Base-by-base conservation (phyloP, 441 rosid species). In the Euphorbia corollata region DNA sequence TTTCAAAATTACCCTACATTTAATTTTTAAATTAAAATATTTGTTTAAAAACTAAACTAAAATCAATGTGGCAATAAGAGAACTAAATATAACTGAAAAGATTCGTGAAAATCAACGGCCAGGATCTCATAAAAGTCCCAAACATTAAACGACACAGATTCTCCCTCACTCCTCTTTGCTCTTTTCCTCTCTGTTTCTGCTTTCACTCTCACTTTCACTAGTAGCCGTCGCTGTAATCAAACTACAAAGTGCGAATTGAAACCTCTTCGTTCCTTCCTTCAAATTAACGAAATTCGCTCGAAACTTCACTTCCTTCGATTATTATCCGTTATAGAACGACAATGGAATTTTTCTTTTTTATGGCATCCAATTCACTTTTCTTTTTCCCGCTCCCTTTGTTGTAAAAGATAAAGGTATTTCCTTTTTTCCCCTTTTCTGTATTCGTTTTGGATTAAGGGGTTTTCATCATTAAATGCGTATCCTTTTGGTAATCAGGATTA, bases 301-400 rank as follows among this genome's bases (percentile, higher is more conserved):
- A 36, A 36, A 6, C 41, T 36, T 36, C 41, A 36, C 77, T 79
- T 79, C 80, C 56, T 4, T 4, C 22, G 18, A 50, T 16, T 50
- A 16, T 50, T 50, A 6, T 51, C 56, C 23, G 9, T 32, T 4
- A 34, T 16, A 7, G 56, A 36, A 34, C 24, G 8, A 6, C 9
- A 32, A 5, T 22, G 41, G 8, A n/a, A 30, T 2, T 53, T 53
- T 61, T 54, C 63, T 64, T 69, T 59, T 59, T 12, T 6, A n/a
- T 50, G 27, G 23, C 12, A 36, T 60, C 68, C 24, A 36, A 39
- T 71, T 69, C 72, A 45, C 78, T 45, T 63, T 75, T 36, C 7
- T 36, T 36, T 36, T 36, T 73, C 77, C 79, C 77, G 70, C 68
- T 65, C 71, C 0, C 68, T 55, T 16, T 61, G 22, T 34, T 6